Evolutionary conservation across 2,329 filamentous ascomycete genomes (phyloP).

Genomic region (Sclerotinia borealis): DNA sequence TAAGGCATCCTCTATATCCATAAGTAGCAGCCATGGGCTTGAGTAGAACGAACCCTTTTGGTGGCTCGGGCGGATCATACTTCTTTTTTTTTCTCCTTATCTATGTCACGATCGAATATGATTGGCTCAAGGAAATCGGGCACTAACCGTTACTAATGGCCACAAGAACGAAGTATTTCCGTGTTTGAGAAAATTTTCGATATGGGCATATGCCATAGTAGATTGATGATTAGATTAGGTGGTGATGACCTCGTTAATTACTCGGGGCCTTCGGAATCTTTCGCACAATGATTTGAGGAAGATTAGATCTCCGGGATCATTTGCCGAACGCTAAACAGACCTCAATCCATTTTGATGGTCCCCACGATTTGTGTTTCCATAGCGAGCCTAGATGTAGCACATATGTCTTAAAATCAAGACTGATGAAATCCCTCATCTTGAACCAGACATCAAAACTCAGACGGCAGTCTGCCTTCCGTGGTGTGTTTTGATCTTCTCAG

Average conservation of each 20-base stretch:
- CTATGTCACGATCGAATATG: neutral
- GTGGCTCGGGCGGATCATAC: neutral
- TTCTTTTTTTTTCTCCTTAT: neutral
- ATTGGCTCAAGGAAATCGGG: neutral
- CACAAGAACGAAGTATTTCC: constrained; percentile 6
- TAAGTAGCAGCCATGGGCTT: neutral
- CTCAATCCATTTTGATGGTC: neutral
- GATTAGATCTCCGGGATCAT: neutral
- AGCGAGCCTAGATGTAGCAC: neutral
- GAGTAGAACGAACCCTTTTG: neutral
- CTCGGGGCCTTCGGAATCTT: neutral
- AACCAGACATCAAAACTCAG: neutral
- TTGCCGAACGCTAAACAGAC: neutral
- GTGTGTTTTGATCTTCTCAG: neutral
- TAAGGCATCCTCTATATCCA: neutral
- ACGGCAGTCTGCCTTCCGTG: neutral
- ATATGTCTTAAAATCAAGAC: neutral
- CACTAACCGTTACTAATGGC: neutral
- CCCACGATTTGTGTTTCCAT: neutral
- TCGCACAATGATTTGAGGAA: neutral
- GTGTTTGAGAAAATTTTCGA: neutral
- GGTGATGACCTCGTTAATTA: neutral
- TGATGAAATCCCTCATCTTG: neutral
- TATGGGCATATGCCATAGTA: too few relatives aligned
- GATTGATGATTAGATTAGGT: neutral